These are phyloP conservation scores for Gossypium gossypioides DNA, from an alignment of 441 rosid genomes.

Conservation along the genomic window DNA sequence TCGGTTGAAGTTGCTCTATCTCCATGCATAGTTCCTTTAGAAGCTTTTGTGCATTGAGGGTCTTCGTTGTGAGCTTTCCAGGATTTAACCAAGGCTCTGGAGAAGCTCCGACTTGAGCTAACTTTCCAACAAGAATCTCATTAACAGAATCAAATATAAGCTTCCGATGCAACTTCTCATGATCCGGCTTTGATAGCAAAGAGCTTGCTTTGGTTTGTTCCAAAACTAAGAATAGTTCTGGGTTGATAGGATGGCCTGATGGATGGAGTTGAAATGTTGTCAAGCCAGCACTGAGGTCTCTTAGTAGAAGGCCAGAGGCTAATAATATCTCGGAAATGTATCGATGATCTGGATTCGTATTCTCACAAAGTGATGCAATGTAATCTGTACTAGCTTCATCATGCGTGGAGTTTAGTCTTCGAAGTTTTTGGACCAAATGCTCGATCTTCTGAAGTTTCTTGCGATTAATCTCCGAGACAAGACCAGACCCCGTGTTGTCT, in stretches of 20 bases:
- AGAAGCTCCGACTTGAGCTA: constrained; percentile 28
- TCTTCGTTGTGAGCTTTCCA: constrained; percentile 36
- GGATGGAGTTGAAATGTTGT: constrained; percentile 66
- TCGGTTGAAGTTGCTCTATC: constrained; percentile 48
- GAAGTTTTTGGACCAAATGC: constrained; percentile 70
- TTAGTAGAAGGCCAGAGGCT: constrained; percentile 84
- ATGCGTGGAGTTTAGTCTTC: constrained; percentile 71
- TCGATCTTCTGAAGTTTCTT: constrained; percentile 73
- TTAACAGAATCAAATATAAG: constrained; percentile 75
- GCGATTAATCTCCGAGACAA: constrained; percentile 50
- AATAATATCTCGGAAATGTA: constrained; percentile 86
- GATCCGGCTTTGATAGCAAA: constrained; percentile 26
- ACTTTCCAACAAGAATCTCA: constrained; percentile 54
- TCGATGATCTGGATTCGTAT: constrained; percentile 64
- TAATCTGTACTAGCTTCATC: constrained; percentile 52
- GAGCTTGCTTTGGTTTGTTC: constrained; percentile 72
- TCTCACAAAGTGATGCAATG: constrained; percentile 83
- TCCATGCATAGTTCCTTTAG: constrained; percentile 69
- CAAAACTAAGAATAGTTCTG: constrained; percentile 69
- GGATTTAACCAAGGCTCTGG: constrained; percentile 46
- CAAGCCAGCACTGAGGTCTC: constrained; percentile 57
- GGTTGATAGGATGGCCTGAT: constrained; percentile 82
- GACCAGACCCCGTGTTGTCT: constrained; percentile 24
- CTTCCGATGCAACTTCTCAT: constrained; percentile 50
- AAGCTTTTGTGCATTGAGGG: constrained; percentile 64